Base-by-base conservation (phyloP, 306 rosid genomes). In the Cajanus cajan region DNA sequence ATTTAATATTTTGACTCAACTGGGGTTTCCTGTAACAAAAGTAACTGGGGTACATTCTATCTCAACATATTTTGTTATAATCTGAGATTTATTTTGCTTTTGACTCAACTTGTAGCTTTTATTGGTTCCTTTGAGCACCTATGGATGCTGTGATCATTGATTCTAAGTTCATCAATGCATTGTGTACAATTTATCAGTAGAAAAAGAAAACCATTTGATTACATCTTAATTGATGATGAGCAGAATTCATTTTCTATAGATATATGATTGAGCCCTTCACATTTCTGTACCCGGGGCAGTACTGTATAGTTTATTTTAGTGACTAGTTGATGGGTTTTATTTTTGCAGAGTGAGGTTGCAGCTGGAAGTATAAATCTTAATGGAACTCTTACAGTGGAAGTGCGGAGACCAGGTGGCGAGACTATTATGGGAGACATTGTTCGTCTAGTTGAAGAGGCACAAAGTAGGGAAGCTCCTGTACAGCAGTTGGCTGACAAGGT, bases 401-500 rank as follows among this genome's bases (percentile, higher is more conserved):
- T 92, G 73, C 90, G 77, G 75, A 90, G 97, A 85, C 91, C 97
- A 39, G 98, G 98, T 76, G 94, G 95, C 24, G 98, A 90, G 87
- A 90, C 97, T 78, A 88, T 91, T n/a, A 92, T 94, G 84, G 97
- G 85, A 78, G 88, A 92, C 84, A 90, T 94, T 78, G 79, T 94
- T 87, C 98, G 98, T 82, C 88, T 94, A 78, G 95, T 94, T 50
- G 98, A 94, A 86, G 97, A 94, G 85, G 97, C 98, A 74, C 98
- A 94, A 76, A 89, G 88, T 83, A 88, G 87, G 90, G 97, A 92
- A 82, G 96, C 98, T 87, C 98, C 98, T 51, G 91, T 94, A 47
- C 97, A 94, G 82, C 94, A 91, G 77, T 80, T 94, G 88, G 98
- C 97, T 58, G 98, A 94, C 86, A 92, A 92, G 98, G 98, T 94